Percentiles rank a stretch among this genome's conserved stretches.
Conservation (phyloP, 2,329 filamentous ascomycete genomes). For the Alternaria conjuncta region DNA sequence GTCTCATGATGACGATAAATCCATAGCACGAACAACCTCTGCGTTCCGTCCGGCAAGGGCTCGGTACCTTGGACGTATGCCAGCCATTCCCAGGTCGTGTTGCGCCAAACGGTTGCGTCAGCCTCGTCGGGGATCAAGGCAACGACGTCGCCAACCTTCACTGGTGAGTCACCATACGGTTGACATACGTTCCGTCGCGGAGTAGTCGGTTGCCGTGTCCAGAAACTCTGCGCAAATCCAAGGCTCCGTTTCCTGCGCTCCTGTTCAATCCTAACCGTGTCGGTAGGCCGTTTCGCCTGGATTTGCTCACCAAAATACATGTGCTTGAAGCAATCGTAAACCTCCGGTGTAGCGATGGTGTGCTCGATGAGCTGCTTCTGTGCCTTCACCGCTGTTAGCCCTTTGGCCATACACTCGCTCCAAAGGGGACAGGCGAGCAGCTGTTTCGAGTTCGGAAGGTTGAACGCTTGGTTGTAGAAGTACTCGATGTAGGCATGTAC, state of each 20-base stretch:
- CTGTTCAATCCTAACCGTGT: conserved; percentile 9
- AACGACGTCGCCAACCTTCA: conserved; percentile 59
- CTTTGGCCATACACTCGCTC: conserved; percentile 52
- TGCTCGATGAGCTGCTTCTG: conserved; percentile 26
- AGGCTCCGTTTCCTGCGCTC: conserved; percentile 20
- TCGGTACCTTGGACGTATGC: conserved; percentile 67
- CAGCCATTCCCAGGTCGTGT: conserved; percentile 67
- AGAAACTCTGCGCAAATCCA: conserved; percentile 20
- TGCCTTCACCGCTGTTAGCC: conserved; percentile 12
- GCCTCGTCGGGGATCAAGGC: conserved; percentile 54
- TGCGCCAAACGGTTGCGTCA: conserved; percentile 62
- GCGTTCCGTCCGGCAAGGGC: conserved; percentile 39
- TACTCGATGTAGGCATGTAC: conserved; percentile 68
- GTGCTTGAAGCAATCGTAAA: conserved; percentile 68
- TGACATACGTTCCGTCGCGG: background rate
- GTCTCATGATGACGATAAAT: conserved; percentile 76
- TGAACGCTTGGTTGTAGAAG: conserved; percentile 68
- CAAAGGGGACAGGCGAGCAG: conserved; percentile 58
- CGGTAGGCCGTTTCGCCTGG: conserved; percentile 30
- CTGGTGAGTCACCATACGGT: conserved; percentile 13
- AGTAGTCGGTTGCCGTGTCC: background rate
- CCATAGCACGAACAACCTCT: conserved; percentile 71
- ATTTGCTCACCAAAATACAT: conserved; percentile 66
- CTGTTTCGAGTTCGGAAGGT: conserved; percentile 51
- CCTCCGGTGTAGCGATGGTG: conserved; percentile 75